Evolutionary conservation across 371 early-diverging fungal species (phyloP), one percentile per base, ranked within the genome.

Genomic region (Mortierella polycephala): DNA sequence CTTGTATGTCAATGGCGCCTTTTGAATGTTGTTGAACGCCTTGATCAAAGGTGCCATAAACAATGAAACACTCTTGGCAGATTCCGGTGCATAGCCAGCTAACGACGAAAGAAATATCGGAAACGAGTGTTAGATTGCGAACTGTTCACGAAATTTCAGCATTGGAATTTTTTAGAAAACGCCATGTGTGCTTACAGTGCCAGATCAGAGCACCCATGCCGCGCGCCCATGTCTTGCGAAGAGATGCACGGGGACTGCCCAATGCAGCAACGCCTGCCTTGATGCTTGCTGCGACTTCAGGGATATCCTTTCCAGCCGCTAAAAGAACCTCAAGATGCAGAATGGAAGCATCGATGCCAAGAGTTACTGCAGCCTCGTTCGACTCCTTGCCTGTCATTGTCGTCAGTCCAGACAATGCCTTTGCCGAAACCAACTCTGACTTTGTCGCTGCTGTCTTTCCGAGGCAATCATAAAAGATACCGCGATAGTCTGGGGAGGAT

Each of bases 301-400:
- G 71, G 23, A 85, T 68, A 16, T 86, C 88, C 54, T 83, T 85
- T 52, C 83, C 85, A 13, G 83, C 68, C 44, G 85, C 82, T 20
- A 94, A 73, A 21, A 92, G 71, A 0, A 86, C 85, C 4, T 79
- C 65, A 20, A 91, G 63, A 54, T 95, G 96, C 56, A 76, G 60
- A 11, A 90, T 87, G 9, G 89, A 80, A 21, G 92, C 89, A 42
- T 86, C 81, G 12, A 95, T 86, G 47, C 90, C 88, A 62, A 89
- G 83, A 1, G 83, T 65, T 53, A 92, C 86, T 12, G 90, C 90
- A 41, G 85, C 82, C 60, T 96, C 97, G 51, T 92, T 89, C 37
- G 92, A 84, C 73, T 96, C 97, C 81, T 95, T 96, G 54, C 82
- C 82, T 8, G 88, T 70, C 85, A 94, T 89, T 4, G 88, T 80